phyloP scores from a whole-genome alignment of 2,329 filamentous ascomycete genomes.

The Eutypa lata region DNA sequence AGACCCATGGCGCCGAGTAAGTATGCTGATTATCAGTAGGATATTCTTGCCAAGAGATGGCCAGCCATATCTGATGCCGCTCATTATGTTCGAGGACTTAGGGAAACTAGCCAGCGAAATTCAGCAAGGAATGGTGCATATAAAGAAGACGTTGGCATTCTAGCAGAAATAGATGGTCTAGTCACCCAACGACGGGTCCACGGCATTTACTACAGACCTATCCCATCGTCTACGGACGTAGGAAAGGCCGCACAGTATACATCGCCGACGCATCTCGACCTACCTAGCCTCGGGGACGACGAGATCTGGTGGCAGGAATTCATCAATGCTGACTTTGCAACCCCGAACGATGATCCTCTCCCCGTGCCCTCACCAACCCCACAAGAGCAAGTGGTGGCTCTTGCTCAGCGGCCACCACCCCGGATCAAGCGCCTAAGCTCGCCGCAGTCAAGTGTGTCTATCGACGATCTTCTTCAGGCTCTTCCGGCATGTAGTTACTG shows the following conservation, averaged over 20 bases:
- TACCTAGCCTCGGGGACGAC: not conserved
- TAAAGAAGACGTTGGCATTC: not conserved
- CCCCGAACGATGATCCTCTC: not conserved
- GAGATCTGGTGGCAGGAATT: not conserved
- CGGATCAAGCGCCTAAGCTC: not conserved
- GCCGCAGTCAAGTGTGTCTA: not conserved
- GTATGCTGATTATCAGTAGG: not conserved
- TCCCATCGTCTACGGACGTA: not conserved
- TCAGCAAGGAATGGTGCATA: not conserved
- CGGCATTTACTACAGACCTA: not conserved
- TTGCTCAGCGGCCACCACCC: not conserved
- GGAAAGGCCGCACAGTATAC: not conserved
- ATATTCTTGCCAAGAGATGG: not conserved
- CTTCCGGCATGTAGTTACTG: not conserved
- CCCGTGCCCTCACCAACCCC: not conserved
- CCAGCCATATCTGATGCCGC: not conserved
- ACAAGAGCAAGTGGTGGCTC: not conserved
- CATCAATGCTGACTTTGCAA: not conserved
- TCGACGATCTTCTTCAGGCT: not conserved
- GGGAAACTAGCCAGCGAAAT: not conserved
- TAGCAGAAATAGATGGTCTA: not conserved
- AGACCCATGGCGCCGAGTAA: not conserved
- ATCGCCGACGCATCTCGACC: not conserved
- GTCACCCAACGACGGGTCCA: slow-evolving; percentile 1
- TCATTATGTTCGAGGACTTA: not conserved